Percentiles rank a stretch among this genome's conserved stretches.
Conservation (phyloP, 768 basidiomycete species). For the Tremella yokohamensis region DNA sequence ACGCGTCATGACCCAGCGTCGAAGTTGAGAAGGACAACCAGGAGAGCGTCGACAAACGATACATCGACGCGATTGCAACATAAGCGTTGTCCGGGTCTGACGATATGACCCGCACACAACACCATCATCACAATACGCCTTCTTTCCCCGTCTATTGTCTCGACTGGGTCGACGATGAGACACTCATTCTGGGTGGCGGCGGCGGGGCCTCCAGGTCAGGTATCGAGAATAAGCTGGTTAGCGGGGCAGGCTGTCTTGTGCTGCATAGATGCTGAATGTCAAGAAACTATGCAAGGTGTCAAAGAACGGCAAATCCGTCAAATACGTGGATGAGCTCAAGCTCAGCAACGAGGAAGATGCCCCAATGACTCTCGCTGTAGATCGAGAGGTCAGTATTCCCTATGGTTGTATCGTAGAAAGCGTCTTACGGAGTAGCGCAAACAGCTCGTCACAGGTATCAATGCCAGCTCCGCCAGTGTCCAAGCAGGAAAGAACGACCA, state of each 20-base stretch:
- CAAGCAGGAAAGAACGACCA: slow-evolving; percentile 73
- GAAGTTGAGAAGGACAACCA: too few relatives aligned
- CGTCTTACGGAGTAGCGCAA: slow-evolving; percentile 41
- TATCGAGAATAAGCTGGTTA: slow-evolving; percentile 88
- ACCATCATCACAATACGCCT: slow-evolving; percentile 70
- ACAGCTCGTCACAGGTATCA: slow-evolving; percentile 77
- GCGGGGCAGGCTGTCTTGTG: slow-evolving; percentile 38
- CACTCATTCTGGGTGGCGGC: slow-evolving; percentile 74
- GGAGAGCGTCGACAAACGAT: too few relatives aligned
- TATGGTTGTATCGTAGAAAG: neutral
- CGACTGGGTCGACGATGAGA: slow-evolving; percentile 68
- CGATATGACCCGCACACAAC: slow-evolving; percentile 69
- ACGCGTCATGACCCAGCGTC: too few relatives aligned
- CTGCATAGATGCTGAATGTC: neutral
- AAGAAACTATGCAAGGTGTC: slow-evolving; percentile 49
- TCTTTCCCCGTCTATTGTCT: slow-evolving; percentile 86
- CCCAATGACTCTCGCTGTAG: slow-evolving; percentile 88
- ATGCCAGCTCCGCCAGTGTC: slow-evolving; percentile 66
- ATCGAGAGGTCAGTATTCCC: slow-evolving; percentile 58
- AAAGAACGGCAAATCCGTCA: slow-evolving; percentile 40
- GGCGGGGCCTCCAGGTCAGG: slow-evolving; percentile 84
- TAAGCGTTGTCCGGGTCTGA: too few relatives aligned
- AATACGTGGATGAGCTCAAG: slow-evolving; percentile 59
- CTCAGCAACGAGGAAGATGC: slow-evolving; percentile 81
- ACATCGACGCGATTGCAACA: too few relatives aligned